These are phyloP conservation scores for Penicillium canescens DNA, from an alignment of 495 filamentous ascomycete genomes.

Conservation along the genomic window DNA sequence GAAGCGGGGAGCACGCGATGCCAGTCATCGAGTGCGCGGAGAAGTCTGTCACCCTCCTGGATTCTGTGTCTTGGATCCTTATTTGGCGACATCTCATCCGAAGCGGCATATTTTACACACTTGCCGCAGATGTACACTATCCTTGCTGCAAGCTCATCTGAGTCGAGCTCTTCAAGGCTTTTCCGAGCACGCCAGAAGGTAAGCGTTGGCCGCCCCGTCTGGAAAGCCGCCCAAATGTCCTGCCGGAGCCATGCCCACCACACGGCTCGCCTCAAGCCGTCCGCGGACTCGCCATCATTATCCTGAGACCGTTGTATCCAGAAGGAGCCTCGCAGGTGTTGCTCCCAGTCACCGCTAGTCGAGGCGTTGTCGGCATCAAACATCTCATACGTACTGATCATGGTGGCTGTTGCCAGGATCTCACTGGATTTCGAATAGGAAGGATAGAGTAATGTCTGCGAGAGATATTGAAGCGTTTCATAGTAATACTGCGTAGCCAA, in stretches of 20 bases:
- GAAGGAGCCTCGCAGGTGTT: slow-evolving; percentile 21
- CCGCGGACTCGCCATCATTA: slow-evolving; percentile 19
- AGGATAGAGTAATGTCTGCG: slow-evolving; percentile 16
- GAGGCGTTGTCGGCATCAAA: slow-evolving; percentile 17
- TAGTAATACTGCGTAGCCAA: slow-evolving; percentile 20
- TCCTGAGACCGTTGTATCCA: slow-evolving; percentile 25
- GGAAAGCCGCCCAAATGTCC: slow-evolving; percentile 23
- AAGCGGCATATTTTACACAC: slow-evolving; percentile 20
- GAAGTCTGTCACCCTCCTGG: slow-evolving; percentile 13
- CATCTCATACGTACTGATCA: slow-evolving; percentile 28
- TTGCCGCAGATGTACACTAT: slow-evolving; percentile 11
- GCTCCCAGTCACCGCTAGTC: slow-evolving; percentile 14
- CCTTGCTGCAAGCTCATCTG: slow-evolving; percentile 18
- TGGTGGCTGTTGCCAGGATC: slow-evolving; percentile 16
- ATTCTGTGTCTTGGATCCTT: slow-evolving; percentile 8
- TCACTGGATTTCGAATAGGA: slow-evolving; percentile 16
- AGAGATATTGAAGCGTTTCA: slow-evolving; percentile 23
- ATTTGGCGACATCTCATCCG: slow-evolving; percentile 4
- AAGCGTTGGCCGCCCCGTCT: slow-evolving; percentile 10
- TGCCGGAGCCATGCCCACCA: slow-evolving; percentile 26
- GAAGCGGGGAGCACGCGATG: slow-evolving; percentile 23
- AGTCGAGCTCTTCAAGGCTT: slow-evolving; percentile 6
- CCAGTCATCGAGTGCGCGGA: slow-evolving; percentile 30
- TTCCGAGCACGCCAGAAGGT: slow-evolving; percentile 18
- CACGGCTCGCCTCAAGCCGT: slow-evolving; percentile 17